Evolutionary conservation across 305 asterid species (phyloP).

Genomic region (Solanum hybrid): DNA sequence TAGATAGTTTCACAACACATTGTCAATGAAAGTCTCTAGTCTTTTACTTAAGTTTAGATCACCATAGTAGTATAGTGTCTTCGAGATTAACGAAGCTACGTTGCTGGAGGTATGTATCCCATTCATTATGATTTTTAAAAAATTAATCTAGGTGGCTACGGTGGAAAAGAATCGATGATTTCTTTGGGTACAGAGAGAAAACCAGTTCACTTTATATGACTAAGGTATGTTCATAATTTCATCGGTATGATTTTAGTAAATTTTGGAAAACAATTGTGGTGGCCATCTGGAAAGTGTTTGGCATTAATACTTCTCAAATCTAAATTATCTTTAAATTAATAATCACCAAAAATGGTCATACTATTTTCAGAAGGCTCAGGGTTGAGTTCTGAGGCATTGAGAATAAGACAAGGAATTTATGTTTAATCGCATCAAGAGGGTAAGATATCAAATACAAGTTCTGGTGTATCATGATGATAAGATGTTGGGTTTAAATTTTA

Average conservation of each 20-base stretch:
- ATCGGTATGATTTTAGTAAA: background rate
- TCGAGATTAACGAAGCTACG: background rate
- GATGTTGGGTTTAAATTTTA: background rate
- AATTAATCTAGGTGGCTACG: background rate
- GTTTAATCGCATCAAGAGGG: background rate
- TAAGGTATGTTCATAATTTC: background rate
- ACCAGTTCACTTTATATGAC: background rate
- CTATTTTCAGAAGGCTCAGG: background rate
- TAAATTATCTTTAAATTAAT: no score
- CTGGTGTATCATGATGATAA: background rate
- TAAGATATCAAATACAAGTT: no score
- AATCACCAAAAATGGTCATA: background rate
- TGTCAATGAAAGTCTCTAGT: background rate
- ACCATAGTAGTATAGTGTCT: background rate
- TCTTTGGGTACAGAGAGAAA: background rate
- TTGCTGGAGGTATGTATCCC: background rate
- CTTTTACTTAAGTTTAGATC: background rate
- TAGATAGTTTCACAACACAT: background rate
- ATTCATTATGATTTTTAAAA: background rate
- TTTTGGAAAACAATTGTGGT: background rate
- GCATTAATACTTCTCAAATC: background rate
- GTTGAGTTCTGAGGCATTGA: background rate
- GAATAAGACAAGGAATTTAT: background rate
- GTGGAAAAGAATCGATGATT: background rate
- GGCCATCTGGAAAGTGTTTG: background rate